Evolutionary conservation across 768 basidiomycete genomes (phyloP), one percentile per base, ranked within the genome.

Genomic region (Rhizopogon roseolus): DNA sequence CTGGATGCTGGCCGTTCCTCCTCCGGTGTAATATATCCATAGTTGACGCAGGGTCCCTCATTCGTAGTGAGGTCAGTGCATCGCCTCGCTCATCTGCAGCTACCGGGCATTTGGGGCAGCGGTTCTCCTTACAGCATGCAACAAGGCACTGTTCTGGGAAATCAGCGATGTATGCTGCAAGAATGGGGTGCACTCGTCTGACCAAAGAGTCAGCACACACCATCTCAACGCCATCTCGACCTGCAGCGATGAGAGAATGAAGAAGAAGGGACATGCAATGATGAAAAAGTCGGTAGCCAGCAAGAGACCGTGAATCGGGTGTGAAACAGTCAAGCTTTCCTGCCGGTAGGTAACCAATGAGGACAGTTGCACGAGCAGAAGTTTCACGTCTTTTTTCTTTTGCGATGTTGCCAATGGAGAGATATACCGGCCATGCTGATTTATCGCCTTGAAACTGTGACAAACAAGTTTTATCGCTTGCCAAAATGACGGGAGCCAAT

Each of bases 391-490:
- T 52, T 43, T 58, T 50, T 13, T 45, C 36, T 45, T 65, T 65
- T 5, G 36, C n/a, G 10, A 68, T 60, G 39, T 68, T 65, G 3
- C 60, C 62, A 27, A 66, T 58, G 1, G 63, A 58, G 0, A 68
- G 37, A 40, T 68, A 68, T 13, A 68, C 62, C 10, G 65, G 62
- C 45, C 56, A 64, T 25, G 60, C 66, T 6, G 52, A 17, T 50
- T 61, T 62, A 29, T 75, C 71, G 1, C 70, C 58, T 6, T 64
- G 57, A 52, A 79, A 75, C 1, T 62, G 54, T 0, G 74, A 74
- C 0, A 79, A 60, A 49, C 71, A 65, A 0, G 76, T 79, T 48
- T 79, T 80, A 61, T 81, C 76, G 0, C 75, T 66, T 0, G 77
- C 41, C 0, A 56, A 34, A 39, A 64, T 62, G 5, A 61, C 25